Percentiles rank a stretch among this genome's conserved stretches.
phyloP scores from a whole-genome alignment of 2,329 filamentous ascomycete genomes.

The Biscogniauxia marginata region DNA sequence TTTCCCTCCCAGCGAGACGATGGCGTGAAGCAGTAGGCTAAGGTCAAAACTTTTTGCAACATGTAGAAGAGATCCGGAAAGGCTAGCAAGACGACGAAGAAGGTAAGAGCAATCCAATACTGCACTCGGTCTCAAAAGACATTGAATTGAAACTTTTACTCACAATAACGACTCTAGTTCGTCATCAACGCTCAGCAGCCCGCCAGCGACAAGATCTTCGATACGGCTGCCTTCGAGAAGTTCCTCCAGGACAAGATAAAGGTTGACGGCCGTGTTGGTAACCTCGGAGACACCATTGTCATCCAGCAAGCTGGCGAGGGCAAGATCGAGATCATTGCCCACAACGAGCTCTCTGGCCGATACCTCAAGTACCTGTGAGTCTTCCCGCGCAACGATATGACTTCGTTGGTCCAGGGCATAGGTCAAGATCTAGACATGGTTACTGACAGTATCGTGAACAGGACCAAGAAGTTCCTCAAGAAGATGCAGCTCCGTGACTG shows the following conservation, averaged over 20 bases:
- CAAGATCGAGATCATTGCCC: constrained; percentile 96
- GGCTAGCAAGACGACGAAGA: constrained; percentile 76
- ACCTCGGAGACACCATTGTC: constrained; percentile 90
- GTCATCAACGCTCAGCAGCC: constrained; percentile 99
- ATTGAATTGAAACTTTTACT: constrained; percentile 2
- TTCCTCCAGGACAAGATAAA: constrained; percentile 99
- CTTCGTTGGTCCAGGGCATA: too few species aligned
- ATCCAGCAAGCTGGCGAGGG: constrained; percentile 92
- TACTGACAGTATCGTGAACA: constrained; percentile 36
- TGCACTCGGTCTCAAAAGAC: not conserved
- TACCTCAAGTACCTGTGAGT: constrained; percentile 99
- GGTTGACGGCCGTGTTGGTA: constrained; percentile 96
- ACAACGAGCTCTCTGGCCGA: constrained; percentile 97
- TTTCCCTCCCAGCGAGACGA: constrained; percentile 38
- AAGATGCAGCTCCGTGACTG: constrained; percentile 99
- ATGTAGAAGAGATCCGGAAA: constrained; percentile 67
- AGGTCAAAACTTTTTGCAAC: constrained; percentile 58
- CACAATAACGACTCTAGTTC: constrained; percentile 58
- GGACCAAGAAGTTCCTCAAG: constrained; percentile 99
- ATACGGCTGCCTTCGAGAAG: constrained; percentile 97
- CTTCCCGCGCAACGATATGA: not conserved
- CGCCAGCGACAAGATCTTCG: constrained; percentile 99
- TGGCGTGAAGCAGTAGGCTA: constrained; percentile 93
- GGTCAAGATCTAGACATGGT: not conserved
- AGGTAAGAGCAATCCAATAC: constrained; percentile 52